Conservation (phyloP, 352 stramenopile species). For the Pythium diclinum region DNA sequence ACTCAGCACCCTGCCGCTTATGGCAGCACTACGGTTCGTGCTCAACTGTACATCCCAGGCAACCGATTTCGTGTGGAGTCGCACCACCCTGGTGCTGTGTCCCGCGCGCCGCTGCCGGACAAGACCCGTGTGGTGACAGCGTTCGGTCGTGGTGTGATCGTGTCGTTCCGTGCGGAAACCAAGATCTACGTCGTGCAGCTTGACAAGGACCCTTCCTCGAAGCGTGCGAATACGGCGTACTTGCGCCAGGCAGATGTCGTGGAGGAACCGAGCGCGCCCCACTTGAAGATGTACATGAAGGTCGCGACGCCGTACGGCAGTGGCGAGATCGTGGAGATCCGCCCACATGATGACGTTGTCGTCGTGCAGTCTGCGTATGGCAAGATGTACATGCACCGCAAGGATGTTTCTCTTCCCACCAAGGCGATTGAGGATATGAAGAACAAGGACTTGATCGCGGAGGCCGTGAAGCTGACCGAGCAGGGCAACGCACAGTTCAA, state of each 20-base stretch:
- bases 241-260: constrained; percentile 58
- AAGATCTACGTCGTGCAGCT: constrained; percentile 85
- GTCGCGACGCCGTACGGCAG: constrained; percentile 71
- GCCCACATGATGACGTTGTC: constrained; percentile 58
- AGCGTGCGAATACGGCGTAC: constrained; percentile 66
- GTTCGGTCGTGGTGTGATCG: constrained; percentile 67
- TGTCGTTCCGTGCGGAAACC: constrained; percentile 64
- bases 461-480: constrained; percentile 64
- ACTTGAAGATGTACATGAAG: constrained; percentile 78
- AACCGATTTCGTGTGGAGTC: constrained; percentile 59
- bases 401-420: constrained; percentile 62
- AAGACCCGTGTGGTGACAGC: constrained; percentile 72
- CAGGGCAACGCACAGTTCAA: constrained; percentile 74
- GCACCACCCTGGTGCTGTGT: constrained; percentile 69
- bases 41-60: constrained; percentile 73
- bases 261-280: constrained; percentile 63
- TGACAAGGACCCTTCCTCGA: constrained; percentile 51
- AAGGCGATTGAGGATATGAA: constrained; percentile 73
- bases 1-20: constrained; percentile 68
- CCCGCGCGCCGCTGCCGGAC: constrained; percentile 58
- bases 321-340: constrained; percentile 66
- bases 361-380: constrained; percentile 64
- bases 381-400: constrained; percentile 78
- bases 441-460: constrained; percentile 69
- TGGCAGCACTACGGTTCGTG: constrained; percentile 40